Base-by-base conservation (phyloP, 1,284 basidiomycete species). In the Pterulicium gracile region DNA sequence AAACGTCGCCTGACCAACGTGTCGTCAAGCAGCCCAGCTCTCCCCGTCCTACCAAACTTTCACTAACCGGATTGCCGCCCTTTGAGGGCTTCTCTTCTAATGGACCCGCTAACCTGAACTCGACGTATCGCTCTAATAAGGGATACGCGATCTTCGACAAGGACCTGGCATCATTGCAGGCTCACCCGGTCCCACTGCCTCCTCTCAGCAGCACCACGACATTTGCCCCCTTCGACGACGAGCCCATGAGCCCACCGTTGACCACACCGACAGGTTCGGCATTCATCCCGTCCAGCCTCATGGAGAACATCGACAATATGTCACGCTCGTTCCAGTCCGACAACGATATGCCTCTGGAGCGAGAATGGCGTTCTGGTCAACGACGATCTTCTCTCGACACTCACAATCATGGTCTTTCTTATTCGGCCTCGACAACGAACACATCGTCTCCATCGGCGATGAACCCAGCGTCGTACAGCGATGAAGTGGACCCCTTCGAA, bases 321-420 rank as follows among this genome's bases (percentile, higher is more conserved):
- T 67, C 74, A 3, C 65, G 70, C 46, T 73, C 75, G 3, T 77
- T 79, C 63, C 73, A 73, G 54, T 72, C 73, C 3, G 77, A 79
- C 22, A 70, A 62, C 50, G 76, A 79, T 55, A 61, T 67, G 12
- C 68, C 70, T 48, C 52, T 77, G 50, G 74, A 74, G 24, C 68
- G 67, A 35, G 69, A 75, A 50, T 77, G 75, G 74, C 65, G 63
- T 57, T 32, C 27, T 32, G n/a, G 27, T n/a, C 7, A 47, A 58
- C 51, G 45, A 50, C 55, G 32, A 61, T 61, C 27, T 59, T 62
- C 45, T 52, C 52, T 55, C 50, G 49, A 45, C 46, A 48, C 44
- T 40, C 50, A 45, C 22, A 55, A 54, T 43, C 51, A 48, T 15
- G 47, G 50, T 22, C 54, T 47, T 32, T 49, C 52, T 3, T 50